Percentiles rank a stretch among this genome's conserved stretches.
These are phyloP conservation scores for Lasiodiplodia sp. DNA, from an alignment of 2,329 filamentous ascomycete genomes.

Conservation along the genomic window DNA sequence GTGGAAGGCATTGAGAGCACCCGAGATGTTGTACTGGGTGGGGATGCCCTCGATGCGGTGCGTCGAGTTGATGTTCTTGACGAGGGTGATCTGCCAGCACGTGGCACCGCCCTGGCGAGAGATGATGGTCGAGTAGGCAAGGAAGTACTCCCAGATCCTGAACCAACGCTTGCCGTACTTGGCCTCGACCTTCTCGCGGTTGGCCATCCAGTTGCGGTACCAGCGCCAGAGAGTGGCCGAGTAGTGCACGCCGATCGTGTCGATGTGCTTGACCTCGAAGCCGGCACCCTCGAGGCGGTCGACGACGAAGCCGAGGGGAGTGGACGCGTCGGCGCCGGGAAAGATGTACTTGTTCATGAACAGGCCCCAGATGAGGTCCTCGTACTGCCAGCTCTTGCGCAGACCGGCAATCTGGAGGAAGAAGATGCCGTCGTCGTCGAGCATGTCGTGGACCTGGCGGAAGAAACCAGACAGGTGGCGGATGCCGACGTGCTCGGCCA, in stretches of 20 bases:
- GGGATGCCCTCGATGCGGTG: conserved; percentile 79
- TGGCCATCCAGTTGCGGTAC: conserved; percentile 98
- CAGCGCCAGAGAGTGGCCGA: conserved; percentile 96
- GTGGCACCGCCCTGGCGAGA: conserved; percentile 84
- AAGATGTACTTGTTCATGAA: conserved; percentile 99
- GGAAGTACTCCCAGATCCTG: conserved; percentile 93
- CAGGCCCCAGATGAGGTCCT: conserved; percentile 96
- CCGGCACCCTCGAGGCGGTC: conserved; percentile 84
- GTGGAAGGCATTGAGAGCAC: conserved; percentile 65
- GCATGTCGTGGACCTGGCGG: conserved; percentile 90
- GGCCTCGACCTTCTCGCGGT: conserved; percentile 87
- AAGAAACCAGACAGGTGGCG: conserved; percentile 84
- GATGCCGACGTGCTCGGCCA: conserved; percentile 98
- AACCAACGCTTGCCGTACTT: conserved; percentile 98
- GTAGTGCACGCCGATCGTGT: conserved; percentile 97
- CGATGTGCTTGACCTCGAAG: conserved; percentile 89
- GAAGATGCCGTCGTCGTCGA: conserved; percentile 94
- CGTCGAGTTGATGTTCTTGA: conserved; percentile 90
- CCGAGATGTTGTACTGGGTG: conserved; percentile 72
- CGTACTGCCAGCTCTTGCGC: conserved; percentile 95
- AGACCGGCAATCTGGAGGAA: conserved; percentile 96
- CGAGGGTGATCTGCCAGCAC: conserved; percentile 84
- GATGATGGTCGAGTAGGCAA: conserved; percentile 83
- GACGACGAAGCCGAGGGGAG: conserved; percentile 87
- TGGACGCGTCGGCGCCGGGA: conserved; percentile 94